Percentiles rank a stretch among this genome's conserved stretches.
These are phyloP conservation scores for Nakazawaea ishiwadae DNA, from an alignment of 805 yeast species.

Conservation along the genomic window DNA sequence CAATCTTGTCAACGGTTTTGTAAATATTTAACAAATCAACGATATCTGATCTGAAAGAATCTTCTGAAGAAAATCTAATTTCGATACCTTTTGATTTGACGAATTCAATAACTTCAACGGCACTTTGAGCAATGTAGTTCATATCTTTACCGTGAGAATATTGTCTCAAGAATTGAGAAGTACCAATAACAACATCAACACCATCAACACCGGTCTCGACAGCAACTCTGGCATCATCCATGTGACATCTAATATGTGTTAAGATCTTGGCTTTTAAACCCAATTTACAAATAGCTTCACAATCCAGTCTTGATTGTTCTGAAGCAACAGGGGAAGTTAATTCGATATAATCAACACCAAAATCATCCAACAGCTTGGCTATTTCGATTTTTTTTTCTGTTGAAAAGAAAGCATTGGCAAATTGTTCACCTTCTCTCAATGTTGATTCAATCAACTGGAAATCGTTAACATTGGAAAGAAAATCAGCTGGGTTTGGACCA, in stretches of 20 bases:
- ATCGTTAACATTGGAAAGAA: constrained; percentile 78
- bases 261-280: constrained; percentile 94
- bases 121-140: constrained; percentile 94
- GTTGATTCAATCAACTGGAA: constrained; percentile 95
- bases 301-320: constrained; percentile 87
- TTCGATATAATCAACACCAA: constrained; percentile 97
- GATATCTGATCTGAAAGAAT: constrained; percentile 93
- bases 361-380: constrained; percentile 94
- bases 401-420: constrained; percentile 93
- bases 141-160: constrained; percentile 98
- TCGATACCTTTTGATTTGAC: constrained; percentile 96
- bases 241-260: constrained; percentile 96
- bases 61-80: constrained; percentile 95
- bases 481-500: constrained; percentile 94
- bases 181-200: constrained; percentile 97
- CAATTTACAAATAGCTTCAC: constrained; percentile 97
- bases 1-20: constrained; percentile 94
- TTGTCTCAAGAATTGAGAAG: constrained; percentile 91
- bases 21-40: constrained; percentile 93
- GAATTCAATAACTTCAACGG: constrained; percentile 94
- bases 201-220: constrained; percentile 99
- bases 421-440: constrained; percentile 97
- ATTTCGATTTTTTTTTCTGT: constrained; percentile 95
- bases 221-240: constrained; percentile 97
- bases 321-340: constrained; percentile 97